Percentiles rank a stretch among this genome's conserved stretches.
phyloP scores from a whole-genome alignment of 1,284 basidiomycete genomes.

The Ceratobasidium theobromae region DNA sequence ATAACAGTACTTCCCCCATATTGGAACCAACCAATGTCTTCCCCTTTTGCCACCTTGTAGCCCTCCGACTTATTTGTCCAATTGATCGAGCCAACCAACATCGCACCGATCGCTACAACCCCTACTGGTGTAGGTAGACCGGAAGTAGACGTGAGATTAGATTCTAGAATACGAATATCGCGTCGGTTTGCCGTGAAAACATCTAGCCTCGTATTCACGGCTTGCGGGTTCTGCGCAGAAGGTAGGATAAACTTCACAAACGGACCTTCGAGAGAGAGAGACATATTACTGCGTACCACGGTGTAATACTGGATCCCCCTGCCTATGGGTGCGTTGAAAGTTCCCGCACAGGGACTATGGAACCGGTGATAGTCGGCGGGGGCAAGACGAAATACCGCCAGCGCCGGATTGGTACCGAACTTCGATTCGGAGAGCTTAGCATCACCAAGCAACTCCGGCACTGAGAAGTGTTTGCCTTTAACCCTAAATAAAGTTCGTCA shows the following conservation, averaged over 20 bases:
- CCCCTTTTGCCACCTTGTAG: conserved; percentile 40
- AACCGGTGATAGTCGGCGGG: conserved; percentile 59
- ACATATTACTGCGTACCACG: conserved; percentile 38
- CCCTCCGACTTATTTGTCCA: conserved; percentile 47
- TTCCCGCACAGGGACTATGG: conserved; percentile 54
- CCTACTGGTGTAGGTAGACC: conserved; percentile 53
- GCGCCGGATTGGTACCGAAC: conserved; percentile 40
- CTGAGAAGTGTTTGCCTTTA: conserved; percentile 54
- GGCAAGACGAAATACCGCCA: conserved; percentile 52
- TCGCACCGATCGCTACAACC: conserved; percentile 63
- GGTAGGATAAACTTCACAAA: not conserved
- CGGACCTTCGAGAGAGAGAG: not conserved
- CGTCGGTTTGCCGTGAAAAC: conserved; percentile 74
- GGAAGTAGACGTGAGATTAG: conserved; percentile 50
- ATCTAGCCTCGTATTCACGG: conserved; percentile 71
- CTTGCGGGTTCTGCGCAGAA: conserved; percentile 64
- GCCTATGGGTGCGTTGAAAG: conserved; percentile 41
- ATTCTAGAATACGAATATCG: conserved; percentile 41
- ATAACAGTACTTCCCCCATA: conserved; percentile 73
- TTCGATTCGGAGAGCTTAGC: conserved; percentile 38
- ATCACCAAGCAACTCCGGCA: conserved; percentile 49
- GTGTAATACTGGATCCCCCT: conserved; percentile 43
- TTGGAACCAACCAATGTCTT: conserved; percentile 55
- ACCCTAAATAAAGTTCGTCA: conserved; percentile 44
- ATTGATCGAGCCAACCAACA: conserved; percentile 59